Percentiles rank a stretch among this genome's conserved stretches.
phyloP scores from a whole-genome alignment of 805 yeast genomes.

The Wickerhamomyces kurtzmanii region DNA sequence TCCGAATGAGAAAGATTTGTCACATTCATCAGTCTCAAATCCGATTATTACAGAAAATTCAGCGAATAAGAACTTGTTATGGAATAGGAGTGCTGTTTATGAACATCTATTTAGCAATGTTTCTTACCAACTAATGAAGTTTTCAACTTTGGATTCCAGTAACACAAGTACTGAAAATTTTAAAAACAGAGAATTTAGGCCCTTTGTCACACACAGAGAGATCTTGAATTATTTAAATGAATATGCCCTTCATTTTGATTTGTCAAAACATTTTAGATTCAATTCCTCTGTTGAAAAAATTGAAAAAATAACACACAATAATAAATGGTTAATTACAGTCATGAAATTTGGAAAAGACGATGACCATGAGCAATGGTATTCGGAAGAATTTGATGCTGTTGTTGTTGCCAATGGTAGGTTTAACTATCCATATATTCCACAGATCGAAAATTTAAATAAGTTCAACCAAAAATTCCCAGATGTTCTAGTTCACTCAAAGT shows the following conservation, averaged over 20 bases:
- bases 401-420: constrained; percentile 32
- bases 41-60: background rate
- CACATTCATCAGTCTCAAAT: background rate
- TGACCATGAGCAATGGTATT: constrained; percentile 26
- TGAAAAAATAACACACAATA: constrained; percentile 3
- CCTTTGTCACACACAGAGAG: constrained; percentile 2
- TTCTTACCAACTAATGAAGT: constrained; percentile 1
- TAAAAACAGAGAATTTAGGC: constrained; percentile 1
- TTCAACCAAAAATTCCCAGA: constrained; percentile 17
- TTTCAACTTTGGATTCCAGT: background rate
- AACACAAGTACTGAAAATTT: background rate
- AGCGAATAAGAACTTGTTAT: background rate
- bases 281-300: constrained; percentile 2
- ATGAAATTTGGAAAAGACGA: constrained; percentile 8
- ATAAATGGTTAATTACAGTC: constrained; percentile 22
- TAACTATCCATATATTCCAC: constrained; percentile 28
- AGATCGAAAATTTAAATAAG: constrained; percentile 8
- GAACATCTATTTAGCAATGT: constrained; percentile 1
- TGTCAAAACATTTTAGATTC: constrained; percentile 1
- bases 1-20: no score
- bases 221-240: background rate
- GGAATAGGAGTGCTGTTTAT: constrained; percentile 4
- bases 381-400: constrained; percentile 26
- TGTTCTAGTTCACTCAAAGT: constrained; percentile 37
- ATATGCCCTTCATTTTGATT: background rate